Evolutionary conservation across 2,329 filamentous ascomycete genomes (phyloP), one percentile per base, ranked within the genome.

Genomic region (Hypomyces rosellus): DNA sequence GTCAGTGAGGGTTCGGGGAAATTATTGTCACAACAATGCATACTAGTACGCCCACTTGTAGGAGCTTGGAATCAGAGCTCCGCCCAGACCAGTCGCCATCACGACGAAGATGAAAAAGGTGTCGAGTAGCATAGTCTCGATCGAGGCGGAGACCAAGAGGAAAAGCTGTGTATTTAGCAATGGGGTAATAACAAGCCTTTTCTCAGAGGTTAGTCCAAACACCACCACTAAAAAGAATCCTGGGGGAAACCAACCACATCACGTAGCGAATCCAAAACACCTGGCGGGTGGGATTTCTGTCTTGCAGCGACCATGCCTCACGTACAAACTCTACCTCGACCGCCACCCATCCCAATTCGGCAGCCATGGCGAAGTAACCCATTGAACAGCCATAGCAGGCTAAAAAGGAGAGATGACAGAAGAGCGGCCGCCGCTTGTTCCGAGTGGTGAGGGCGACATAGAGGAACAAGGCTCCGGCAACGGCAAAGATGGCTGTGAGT

Each of bases 111-210:
- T 61, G 12, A 77, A 64, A 49, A 69, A 61, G 42, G 80, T 64
- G 43, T 76, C 71, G 60, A 69, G 76, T 38, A 74, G 43, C 41
- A 80, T 76, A 13, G 74, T 78, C 13, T 77, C 70, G 76, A 76
- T 80, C 0, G 76, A 70, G 42, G 78, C 63, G 34, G 75, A 75
- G 4, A 65, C 81, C 0, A 82, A 84, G 16, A 88, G 69, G 39
- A 86, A 70, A 2, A 88, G 63, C 52, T 84, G 79, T 46, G 80
- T 63, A 1, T 87, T 73, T 6, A 88, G 68, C 1, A 87, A 69
- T 34, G 83, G 82, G 2, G 81, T 85, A 1, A 82, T 86, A 55
- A 80, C 68, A 20, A 72, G 16, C 40, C 39, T 42, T 18, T 13
- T n/a, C 20, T 15, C 14, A 42, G 22, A 42, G 9, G 39, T 42